Conservation (phyloP, 495 filamentous ascomycete species). For the Collariella sp. region DNA sequence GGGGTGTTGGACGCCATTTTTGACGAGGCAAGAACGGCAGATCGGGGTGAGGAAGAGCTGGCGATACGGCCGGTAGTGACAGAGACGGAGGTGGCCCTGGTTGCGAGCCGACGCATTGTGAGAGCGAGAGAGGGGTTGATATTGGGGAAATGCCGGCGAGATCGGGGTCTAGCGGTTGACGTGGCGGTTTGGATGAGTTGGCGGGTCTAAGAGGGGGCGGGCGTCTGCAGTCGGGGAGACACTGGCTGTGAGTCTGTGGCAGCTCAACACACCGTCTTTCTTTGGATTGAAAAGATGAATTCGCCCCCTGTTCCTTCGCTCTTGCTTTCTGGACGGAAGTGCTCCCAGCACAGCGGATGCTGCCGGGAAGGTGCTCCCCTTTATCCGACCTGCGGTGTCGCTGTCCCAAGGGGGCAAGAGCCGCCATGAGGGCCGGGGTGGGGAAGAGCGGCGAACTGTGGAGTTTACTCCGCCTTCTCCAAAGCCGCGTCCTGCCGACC, state of each 20-base stretch:
- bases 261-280: no score
- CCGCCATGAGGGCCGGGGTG: neutral
- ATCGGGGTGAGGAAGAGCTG: slow-evolving; percentile 12
- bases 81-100: slow-evolving; percentile 26
- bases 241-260: neutral
- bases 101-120: slow-evolving; percentile 37
- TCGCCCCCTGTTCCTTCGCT: slow-evolving; percentile 6
- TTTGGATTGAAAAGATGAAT: no score
- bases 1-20: slow-evolving; percentile 30
- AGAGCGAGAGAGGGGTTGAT: neutral
- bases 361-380: slow-evolving; percentile 1
- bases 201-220: no score
- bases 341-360: neutral
- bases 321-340: neutral
- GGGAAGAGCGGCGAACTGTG: slow-evolving; percentile 8
- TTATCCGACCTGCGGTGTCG: slow-evolving; percentile 13
- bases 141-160: neutral
- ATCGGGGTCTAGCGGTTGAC: neutral
- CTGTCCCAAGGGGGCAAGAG: neutral
- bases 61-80: slow-evolving; percentile 20
- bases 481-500: slow-evolving; percentile 18
- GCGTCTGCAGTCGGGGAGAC: no score
- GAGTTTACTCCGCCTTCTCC: slow-evolving; percentile 3
- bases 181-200: neutral
- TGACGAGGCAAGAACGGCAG: slow-evolving; percentile 15